These are phyloP conservation scores for Ochetophila trinervis DNA, from an alignment of 306 rosid genomes.

Conservation along the genomic window DNA sequence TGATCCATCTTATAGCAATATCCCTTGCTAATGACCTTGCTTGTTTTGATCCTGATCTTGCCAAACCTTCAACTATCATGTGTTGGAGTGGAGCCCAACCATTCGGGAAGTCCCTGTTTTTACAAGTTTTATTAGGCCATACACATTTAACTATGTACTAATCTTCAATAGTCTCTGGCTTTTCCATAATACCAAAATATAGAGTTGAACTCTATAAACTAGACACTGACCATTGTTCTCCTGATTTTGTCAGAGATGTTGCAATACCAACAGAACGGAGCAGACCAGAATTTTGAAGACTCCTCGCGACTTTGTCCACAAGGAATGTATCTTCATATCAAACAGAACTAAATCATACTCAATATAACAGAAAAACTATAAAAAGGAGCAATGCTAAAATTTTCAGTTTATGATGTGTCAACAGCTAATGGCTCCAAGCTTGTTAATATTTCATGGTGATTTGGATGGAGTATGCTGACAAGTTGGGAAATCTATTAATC, in stretches of 20 bases:
- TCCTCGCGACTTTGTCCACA: constrained; percentile 44
- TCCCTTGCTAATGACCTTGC: constrained; percentile 71
- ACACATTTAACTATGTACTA: not conserved
- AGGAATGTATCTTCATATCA: constrained; percentile 41
- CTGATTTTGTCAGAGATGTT: constrained; percentile 63
- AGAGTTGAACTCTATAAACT: not conserved
- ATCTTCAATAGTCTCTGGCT: not conserved
- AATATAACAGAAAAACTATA: not conserved
- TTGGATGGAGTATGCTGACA: not conserved
- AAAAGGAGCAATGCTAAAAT: not conserved
- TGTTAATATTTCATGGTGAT: not conserved
- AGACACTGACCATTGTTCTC: constrained; percentile 67
- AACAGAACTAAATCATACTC: constrained; percentile 7
- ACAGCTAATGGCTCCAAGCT: too few relatives aligned
- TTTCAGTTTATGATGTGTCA: not conserved
- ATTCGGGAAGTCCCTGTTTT: constrained; percentile 84
- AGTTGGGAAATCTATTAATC: not conserved
- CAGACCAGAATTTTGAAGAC: constrained; percentile 65
- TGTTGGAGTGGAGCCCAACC: constrained; percentile 97
- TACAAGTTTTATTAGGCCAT: constrained; percentile 2
- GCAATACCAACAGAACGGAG: constrained; percentile 62
- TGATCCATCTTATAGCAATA: constrained; percentile 77
- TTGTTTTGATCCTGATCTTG: constrained; percentile 62
- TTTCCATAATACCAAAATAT: not conserved
- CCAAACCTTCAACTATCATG: constrained; percentile 90